A percentile compares a stretch with the other conserved stretches of the same genome.
These are phyloP conservation scores for Chrysoporthe puriensis DNA, from an alignment of 2,329 filamentous ascomycete genomes.

Conservation along the genomic window DNA sequence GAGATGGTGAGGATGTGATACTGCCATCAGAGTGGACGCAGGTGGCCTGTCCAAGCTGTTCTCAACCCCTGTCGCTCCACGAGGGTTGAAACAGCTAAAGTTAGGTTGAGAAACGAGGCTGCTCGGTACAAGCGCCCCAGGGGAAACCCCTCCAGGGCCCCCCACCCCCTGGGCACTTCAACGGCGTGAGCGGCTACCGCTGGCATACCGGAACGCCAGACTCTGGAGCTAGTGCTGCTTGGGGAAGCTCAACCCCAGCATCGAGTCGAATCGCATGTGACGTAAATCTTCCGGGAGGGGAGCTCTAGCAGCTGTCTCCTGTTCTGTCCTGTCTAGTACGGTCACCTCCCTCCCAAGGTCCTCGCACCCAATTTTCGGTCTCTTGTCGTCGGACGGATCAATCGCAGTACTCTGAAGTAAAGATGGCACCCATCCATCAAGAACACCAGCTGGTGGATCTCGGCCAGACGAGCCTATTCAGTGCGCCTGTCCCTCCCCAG, in stretches of 20 bases:
- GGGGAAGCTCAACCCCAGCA: too few species aligned
- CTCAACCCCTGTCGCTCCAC: not conserved
- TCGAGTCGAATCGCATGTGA: constrained; percentile 1
- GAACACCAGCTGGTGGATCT: constrained; percentile 60
- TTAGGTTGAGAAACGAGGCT: not conserved
- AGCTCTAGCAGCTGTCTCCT: not conserved
- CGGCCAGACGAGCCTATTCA: constrained; percentile 65
- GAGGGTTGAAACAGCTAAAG: constrained; percentile 5
- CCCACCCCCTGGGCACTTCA: not conserved
- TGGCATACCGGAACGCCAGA: not conserved
- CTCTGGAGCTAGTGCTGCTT: not conserved
- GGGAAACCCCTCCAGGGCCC: not conserved
- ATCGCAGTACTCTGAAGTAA: not conserved
- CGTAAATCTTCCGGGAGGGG: not conserved
- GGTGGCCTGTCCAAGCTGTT: constrained; percentile 37
- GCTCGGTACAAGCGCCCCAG: not conserved
- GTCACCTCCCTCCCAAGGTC: too few species aligned
- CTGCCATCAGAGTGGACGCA: not conserved
- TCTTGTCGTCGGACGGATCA: not conserved
- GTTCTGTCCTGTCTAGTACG: not conserved
- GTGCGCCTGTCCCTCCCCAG: constrained; percentile 54
- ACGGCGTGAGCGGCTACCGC: not conserved
- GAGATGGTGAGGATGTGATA: not conserved
- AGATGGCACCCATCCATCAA: constrained; percentile 26
- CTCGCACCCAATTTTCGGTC: not conserved